Conservation (phyloP, 1,139 yeast species). For the Pichia sp. region DNA sequence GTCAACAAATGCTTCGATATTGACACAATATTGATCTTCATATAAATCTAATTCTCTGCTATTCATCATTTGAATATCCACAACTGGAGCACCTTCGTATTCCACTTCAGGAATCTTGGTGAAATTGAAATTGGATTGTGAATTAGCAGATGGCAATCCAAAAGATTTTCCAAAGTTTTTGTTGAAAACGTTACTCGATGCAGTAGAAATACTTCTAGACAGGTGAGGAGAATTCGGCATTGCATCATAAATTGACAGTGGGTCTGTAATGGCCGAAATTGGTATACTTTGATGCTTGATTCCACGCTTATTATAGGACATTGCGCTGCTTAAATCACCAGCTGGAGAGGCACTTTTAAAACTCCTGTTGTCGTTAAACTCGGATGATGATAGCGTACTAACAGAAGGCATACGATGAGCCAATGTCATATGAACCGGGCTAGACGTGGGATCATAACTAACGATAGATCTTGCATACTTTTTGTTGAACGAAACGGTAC, state of each 20-base stretch:
- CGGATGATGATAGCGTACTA: constrained; percentile 26
- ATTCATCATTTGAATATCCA: constrained; percentile 47
- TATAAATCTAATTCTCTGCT: constrained; percentile 47
- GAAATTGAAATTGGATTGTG: background rate
- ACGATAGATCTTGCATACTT: constrained; percentile 11
- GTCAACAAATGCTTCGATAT: constrained; percentile 41
- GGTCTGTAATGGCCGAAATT: background rate
- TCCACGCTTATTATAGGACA: constrained; percentile 15
- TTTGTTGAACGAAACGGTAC: constrained; percentile 17
- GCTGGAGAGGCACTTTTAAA: constrained; percentile 26
- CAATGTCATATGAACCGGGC: constrained; percentile 5
- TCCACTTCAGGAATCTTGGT: background rate
- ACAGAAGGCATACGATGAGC: constrained; percentile 15
- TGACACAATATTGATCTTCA: constrained; percentile 37
- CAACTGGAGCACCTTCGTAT: constrained; percentile 14
- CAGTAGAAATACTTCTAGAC: constrained; percentile 13
- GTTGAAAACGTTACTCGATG: constrained; percentile 15
- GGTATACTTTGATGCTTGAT: constrained; percentile 8
- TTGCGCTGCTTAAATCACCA: constrained; percentile 18
- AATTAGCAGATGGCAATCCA: background rate
- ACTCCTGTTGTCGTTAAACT: constrained; percentile 12
- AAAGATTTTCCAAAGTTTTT: constrained; percentile 15
- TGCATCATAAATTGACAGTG: background rate
- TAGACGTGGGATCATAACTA: constrained; percentile 9
- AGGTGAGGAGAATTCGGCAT: background rate